These are phyloP conservation scores for Hysterangium stoloniferum DNA, from an alignment of 768 basidiomycete species.

Conservation along the genomic window DNA sequence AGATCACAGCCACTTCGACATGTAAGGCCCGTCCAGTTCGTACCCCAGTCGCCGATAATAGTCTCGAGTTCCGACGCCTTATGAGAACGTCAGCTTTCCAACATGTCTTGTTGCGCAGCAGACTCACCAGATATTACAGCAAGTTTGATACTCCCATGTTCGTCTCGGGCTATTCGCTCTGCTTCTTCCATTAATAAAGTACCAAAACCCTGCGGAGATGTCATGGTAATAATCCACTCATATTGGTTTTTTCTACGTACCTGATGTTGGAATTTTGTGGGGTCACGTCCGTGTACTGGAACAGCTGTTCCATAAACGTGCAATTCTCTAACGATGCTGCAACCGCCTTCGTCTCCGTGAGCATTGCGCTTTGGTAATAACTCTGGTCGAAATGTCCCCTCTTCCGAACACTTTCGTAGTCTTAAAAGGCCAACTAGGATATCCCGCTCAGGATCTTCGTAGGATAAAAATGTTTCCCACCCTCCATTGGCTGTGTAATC, in stretches of 20 bases:
- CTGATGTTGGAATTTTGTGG: conserved; percentile 97
- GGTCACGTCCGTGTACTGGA: conserved; percentile 93
- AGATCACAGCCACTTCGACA: conserved; percentile 71
- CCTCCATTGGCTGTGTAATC: conserved; percentile 98
- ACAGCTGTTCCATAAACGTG: conserved; percentile 99
- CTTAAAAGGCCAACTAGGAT: conserved; percentile 92
- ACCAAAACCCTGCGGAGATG: conserved; percentile 71
- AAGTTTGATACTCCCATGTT: conserved; percentile 91
- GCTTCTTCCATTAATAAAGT: conserved; percentile 99
- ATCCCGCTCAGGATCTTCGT: conserved; percentile 95
- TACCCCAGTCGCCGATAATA: conserved; percentile 95
- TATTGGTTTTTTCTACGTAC: conserved; percentile 28
- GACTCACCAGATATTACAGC: conserved; percentile 90
- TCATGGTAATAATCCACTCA: conserved; percentile 8
- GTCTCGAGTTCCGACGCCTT: conserved; percentile 92
- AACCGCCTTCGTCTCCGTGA: conserved; percentile 66
- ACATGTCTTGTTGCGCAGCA: conserved; percentile 9
- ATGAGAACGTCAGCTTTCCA: not conserved
- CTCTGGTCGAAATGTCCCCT: conserved; percentile 95
- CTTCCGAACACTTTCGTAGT: conserved; percentile 90
- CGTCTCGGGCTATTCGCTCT: conserved; percentile 93
- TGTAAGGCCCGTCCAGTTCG: conserved; percentile 93
- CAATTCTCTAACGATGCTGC: conserved; percentile 90
- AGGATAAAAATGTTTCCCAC: conserved; percentile 99
- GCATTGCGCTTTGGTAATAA: conserved; percentile 43